Base-by-base conservation (phyloP, 164 flowering plant genomes). In the Piper betle region DNA sequence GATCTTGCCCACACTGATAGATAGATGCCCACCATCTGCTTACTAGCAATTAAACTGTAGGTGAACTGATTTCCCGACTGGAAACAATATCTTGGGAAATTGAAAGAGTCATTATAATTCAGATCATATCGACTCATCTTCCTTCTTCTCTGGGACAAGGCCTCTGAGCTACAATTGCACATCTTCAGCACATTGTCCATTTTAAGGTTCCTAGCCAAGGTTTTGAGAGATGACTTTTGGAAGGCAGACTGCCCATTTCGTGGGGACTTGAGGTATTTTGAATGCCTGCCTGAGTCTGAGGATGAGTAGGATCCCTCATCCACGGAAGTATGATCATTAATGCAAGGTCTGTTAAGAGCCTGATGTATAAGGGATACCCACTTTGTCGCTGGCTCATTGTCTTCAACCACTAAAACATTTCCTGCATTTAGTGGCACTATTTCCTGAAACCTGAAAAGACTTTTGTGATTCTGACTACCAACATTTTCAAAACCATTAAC, bases 11-110 rank as follows among this genome's bases (percentile, higher is more conserved):
- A 94, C 1, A 94, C 77, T 0, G 97, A 72, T 0, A 94, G 77
- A 64, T 91, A 94, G 37, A 94, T 61, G 6, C 99, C 99, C 56
- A 94, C 99, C 99, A 94, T 94, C 64, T 94, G 93, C 72, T 94
- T 94, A 75, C 96, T 82, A 10, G 83, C 68, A 13, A 91, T 59
- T 15, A 94, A 82, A 8, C 78, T 62, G 53, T 86, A 94, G 25
- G 66, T 74, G 71, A 77, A 41, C 37, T 71, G 62, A 16, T 56
- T 62, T 0, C 77, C 53, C 3, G 71, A 16, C 18, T 71, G 68
- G 37, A 58, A 70, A 55, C 66, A 70, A 8, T 71, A 74, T 7
- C 56, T 25, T 3, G 81, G 37, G 33, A 33, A 52, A 52, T 39
- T 19, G 4, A 56, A 55, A 7, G 79, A 80, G 5, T 79, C 76